Percentiles rank a stretch among this genome's conserved stretches.
phyloP scores from a whole-genome alignment of 805 yeast species.

The Naumovozyma castellii region DNA sequence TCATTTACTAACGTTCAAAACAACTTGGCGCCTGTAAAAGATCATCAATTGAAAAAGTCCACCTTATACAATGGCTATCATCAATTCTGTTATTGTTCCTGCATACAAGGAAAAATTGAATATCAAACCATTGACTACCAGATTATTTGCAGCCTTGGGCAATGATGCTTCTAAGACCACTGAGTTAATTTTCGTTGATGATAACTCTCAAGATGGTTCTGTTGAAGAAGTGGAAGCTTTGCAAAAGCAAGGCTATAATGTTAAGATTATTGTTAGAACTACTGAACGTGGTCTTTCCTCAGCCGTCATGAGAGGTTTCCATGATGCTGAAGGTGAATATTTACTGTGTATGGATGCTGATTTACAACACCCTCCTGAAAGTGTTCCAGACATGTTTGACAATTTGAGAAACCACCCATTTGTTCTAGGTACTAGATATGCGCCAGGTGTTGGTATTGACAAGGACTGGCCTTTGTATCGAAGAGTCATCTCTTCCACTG shows the following conservation, averaged over 20 bases:
- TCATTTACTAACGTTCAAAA: no score
- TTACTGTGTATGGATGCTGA: constrained; percentile 47
- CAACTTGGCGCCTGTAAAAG: no score
- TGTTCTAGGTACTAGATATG: constrained; percentile 43
- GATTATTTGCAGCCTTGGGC: constrained; percentile 41
- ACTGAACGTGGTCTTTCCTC: constrained; percentile 42
- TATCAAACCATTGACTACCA: constrained; percentile 40
- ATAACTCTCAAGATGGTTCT: constrained; percentile 43
- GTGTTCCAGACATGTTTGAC: constrained; percentile 37
- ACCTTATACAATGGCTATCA: constrained; percentile 25
- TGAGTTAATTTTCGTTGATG: constrained; percentile 43
- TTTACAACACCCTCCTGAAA: constrained; percentile 45
- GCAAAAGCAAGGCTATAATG: constrained; percentile 39
- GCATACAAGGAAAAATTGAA: constrained; percentile 43
- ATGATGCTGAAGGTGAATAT: constrained; percentile 39
- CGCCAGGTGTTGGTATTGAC: constrained; percentile 47
- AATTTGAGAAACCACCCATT: constrained; percentile 35
- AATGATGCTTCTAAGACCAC: constrained; percentile 33
- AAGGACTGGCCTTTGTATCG: constrained; percentile 46
- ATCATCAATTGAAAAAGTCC: neutral
- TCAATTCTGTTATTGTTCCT: constrained; percentile 39
- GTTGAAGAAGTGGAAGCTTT: constrained; percentile 41
- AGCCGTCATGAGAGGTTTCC: constrained; percentile 41
- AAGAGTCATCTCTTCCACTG: constrained; percentile 41
- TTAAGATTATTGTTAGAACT: constrained; percentile 41